Evolutionary conservation across 805 yeast genomes (phyloP).

Genomic region (Zygosaccharomyces kombuchaensis): DNA sequence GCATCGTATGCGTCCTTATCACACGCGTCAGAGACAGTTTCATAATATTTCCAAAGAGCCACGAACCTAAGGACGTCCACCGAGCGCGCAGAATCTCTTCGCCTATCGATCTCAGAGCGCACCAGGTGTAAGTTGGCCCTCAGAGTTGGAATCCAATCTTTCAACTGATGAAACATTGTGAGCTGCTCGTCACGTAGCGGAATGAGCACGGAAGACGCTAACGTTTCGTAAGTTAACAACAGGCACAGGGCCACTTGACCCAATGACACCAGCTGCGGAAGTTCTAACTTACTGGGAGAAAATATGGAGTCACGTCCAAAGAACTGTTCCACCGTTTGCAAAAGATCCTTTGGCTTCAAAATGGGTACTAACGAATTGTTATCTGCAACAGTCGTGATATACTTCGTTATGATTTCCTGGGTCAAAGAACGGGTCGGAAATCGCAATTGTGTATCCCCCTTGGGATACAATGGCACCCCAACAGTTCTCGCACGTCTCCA

Average conservation of each 20-base stretch:
- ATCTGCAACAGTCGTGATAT: constrained; percentile 20
- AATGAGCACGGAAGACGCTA: constrained; percentile 30
- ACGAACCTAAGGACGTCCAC: constrained; percentile 22
- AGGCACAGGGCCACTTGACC: constrained; percentile 23
- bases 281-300: constrained; percentile 14
- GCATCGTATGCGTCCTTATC: constrained; percentile 18
- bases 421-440: constrained; percentile 22
- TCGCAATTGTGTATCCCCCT: constrained; percentile 13
- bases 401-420: constrained; percentile 21
- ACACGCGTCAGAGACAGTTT: constrained; percentile 9
- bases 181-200: constrained; percentile 25
- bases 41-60: constrained; percentile 24
- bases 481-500: constrained; percentile 15
- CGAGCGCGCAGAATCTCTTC: constrained; percentile 14
- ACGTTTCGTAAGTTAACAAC: constrained; percentile 25
- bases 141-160: constrained; percentile 12
- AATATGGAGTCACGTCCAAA: constrained; percentile 23
- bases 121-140: constrained; percentile 18
- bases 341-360: constrained; percentile 23
- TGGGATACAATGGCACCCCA: constrained; percentile 5
- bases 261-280: constrained; percentile 21
- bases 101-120: constrained; percentile 20
- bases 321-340: constrained; percentile 19
- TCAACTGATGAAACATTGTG: constrained; percentile 16
- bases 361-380: constrained; percentile 24